phyloP scores from a whole-genome alignment of 306 rosid species.

The Biancaea sappan region DNA sequence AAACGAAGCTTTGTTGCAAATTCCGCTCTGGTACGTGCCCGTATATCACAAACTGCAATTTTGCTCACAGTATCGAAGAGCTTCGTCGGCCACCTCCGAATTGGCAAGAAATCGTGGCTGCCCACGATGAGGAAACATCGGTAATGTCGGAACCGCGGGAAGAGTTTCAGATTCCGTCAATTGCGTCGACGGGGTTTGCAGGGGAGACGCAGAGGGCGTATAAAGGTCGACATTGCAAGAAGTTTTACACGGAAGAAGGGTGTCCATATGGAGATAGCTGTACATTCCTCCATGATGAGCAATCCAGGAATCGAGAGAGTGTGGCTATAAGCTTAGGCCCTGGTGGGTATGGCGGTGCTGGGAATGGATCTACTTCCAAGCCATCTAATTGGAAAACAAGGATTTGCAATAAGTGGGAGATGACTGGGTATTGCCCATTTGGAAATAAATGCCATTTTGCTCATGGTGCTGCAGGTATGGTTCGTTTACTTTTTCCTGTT shows the following conservation, averaged over 20 bases:
- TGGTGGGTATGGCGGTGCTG: constrained; percentile 73
- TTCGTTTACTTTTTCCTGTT: neutral
- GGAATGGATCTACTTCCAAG: constrained; percentile 61
- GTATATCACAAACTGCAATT: constrained; percentile 85
- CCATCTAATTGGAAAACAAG: constrained; percentile 99
- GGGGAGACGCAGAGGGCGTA: constrained; percentile 76
- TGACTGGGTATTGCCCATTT: constrained; percentile 98
- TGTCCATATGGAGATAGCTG: constrained; percentile 97
- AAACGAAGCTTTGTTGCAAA: constrained; percentile 97
- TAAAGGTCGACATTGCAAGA: constrained; percentile 96
- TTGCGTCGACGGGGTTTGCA: constrained; percentile 57
- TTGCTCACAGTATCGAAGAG: constrained; percentile 98
- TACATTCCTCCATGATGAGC: constrained; percentile 96
- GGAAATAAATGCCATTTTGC: constrained; percentile 99
- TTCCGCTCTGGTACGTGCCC: constrained; percentile 93
- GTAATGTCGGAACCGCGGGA: constrained; percentile 68
- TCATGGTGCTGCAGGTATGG: constrained; percentile 90
- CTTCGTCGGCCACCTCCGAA: constrained; percentile 93
- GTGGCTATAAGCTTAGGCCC: constrained; percentile 98
- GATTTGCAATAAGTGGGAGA: constrained; percentile 98
- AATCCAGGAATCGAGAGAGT: constrained; percentile 90
- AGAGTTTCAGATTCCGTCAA: constrained; percentile 87
- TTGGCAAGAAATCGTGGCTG: constrained; percentile 99
- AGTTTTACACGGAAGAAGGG: constrained; percentile 96
- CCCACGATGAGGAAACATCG: constrained; percentile 80